Conservation (phyloP, 306 rosid genomes). For the Oemleria cerasiformis region DNA sequence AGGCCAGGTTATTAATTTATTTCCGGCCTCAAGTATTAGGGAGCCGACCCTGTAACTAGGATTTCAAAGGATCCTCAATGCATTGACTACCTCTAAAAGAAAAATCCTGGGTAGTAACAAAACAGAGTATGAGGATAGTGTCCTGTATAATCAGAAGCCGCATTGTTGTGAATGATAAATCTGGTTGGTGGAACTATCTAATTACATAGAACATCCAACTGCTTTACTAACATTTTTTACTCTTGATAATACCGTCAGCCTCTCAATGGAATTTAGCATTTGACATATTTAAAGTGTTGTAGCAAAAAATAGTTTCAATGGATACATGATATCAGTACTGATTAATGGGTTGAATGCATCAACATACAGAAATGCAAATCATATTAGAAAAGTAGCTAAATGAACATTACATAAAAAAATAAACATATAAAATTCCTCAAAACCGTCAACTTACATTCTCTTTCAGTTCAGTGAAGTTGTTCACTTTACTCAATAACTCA, state of each 20-base stretch:
- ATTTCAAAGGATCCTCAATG: neutral
- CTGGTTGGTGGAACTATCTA: neutral
- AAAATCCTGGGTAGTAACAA: too few relatives aligned
- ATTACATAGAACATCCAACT: neutral
- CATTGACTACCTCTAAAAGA: neutral
- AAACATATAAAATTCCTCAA: neutral
- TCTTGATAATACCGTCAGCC: neutral
- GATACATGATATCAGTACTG: neutral
- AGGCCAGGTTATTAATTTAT: neutral
- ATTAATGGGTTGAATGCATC: neutral
- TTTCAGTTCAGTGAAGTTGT: slow-evolving; percentile 75
- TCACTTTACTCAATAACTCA: slow-evolving; percentile 69
- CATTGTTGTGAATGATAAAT: neutral
- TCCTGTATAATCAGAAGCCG: neutral
- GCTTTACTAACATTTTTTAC: neutral
- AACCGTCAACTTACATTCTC: slow-evolving; percentile 54
- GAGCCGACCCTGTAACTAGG: neutral
- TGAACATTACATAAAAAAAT: neutral
- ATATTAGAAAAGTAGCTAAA: neutral
- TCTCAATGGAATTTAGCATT: neutral
- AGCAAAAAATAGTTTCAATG: neutral
- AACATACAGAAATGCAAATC: neutral
- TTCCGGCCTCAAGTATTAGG: neutral
- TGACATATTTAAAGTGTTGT: neutral
- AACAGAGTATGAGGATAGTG: neutral